Conservation (phyloP, 2,329 filamentous ascomycete species). For the Teratosphaeria viscida region DNA sequence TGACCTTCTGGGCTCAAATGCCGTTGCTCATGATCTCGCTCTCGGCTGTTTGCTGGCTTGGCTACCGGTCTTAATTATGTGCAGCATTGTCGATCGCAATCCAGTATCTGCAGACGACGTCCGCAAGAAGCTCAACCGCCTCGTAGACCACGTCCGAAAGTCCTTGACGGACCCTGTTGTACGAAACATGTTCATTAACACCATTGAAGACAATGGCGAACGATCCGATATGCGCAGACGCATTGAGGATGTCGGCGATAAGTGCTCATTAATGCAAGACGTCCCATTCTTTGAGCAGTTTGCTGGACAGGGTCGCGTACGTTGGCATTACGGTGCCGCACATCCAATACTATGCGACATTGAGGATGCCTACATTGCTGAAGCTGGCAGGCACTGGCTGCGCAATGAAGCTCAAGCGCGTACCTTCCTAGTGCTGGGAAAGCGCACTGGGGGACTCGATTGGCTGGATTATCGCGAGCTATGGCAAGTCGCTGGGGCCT, state of each 20-base stretch:
- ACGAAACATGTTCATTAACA: conserved; percentile 20
- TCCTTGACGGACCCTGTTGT: conserved; percentile 22
- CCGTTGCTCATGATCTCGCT: conserved; percentile 35
- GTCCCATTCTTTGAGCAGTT: conserved; percentile 31
- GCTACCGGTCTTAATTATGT: conserved; percentile 36
- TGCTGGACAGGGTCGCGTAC: conserved; percentile 28
- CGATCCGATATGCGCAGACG: conserved; percentile 13
- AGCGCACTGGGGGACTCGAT: conserved; percentile 21
- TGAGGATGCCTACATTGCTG: conserved; percentile 30
- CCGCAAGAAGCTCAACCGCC: conserved; percentile 28
- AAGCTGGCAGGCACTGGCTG: conserved; percentile 31
- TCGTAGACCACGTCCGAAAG: conserved; percentile 29
- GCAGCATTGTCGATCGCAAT: conserved; percentile 38
- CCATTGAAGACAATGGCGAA: conserved; percentile 19
- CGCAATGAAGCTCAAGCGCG: conserved; percentile 21
- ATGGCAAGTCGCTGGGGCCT: conserved; percentile 31
- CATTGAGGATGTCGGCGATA: conserved; percentile 18
- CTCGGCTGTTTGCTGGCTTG: conserved; percentile 36
- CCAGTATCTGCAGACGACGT: conserved; percentile 33
- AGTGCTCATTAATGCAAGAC: conserved; percentile 17
- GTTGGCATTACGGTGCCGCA: conserved; percentile 29
- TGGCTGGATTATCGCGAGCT: conserved; percentile 36
- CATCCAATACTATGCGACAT: conserved; percentile 35
- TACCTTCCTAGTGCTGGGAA: conserved; percentile 27
- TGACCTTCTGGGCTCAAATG: conserved; percentile 27